Percentiles rank a stretch among this genome's conserved stretches.
Conservation (phyloP, 495 filamentous ascomycete species). For the Parmelia sp. region DNA sequence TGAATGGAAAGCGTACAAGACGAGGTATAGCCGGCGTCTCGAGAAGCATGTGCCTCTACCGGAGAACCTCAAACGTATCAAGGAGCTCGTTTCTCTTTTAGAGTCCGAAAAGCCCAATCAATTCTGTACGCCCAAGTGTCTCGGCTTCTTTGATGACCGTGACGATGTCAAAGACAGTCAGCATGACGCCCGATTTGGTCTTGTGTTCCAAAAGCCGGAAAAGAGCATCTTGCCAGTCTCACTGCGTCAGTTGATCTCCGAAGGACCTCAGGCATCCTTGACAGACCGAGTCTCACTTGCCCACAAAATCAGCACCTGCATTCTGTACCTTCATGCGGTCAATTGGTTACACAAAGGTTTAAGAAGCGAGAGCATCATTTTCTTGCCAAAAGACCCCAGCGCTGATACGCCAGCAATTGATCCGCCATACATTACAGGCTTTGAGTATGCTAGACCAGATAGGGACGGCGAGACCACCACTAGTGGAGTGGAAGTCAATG, state of each 20-base stretch:
- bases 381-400: constrained; percentile 30
- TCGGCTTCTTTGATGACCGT: constrained; percentile 32
- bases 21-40: neutral
- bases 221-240: constrained; percentile 3
- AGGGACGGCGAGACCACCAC: constrained; percentile 19
- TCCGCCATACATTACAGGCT: constrained; percentile 31
- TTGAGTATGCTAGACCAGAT: constrained; percentile 29
- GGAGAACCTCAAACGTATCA: constrained; percentile 11
- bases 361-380: constrained; percentile 47
- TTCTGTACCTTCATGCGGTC: constrained; percentile 42
- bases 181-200: constrained; percentile 29
- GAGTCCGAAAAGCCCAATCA: constrained; percentile 21
- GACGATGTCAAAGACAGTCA: constrained; percentile 22
- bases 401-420: constrained; percentile 10
- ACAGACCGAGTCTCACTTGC: constrained; percentile 19
- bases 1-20: constrained; percentile 21
- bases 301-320: constrained; percentile 10
- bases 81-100: constrained; percentile 20
- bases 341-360: constrained; percentile 56
- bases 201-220: constrained; percentile 33
- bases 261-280: constrained; percentile 14
- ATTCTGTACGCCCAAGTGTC: constrained; percentile 34
- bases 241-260: constrained; percentile 9
- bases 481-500: constrained; percentile 15
- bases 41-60: constrained; percentile 7